A percentile compares a stretch with the other conserved stretches of the same genome.
These are phyloP conservation scores for Herpotrichia juniperi DNA, from an alignment of 2,329 filamentous ascomycete species.

Conservation along the genomic window DNA sequence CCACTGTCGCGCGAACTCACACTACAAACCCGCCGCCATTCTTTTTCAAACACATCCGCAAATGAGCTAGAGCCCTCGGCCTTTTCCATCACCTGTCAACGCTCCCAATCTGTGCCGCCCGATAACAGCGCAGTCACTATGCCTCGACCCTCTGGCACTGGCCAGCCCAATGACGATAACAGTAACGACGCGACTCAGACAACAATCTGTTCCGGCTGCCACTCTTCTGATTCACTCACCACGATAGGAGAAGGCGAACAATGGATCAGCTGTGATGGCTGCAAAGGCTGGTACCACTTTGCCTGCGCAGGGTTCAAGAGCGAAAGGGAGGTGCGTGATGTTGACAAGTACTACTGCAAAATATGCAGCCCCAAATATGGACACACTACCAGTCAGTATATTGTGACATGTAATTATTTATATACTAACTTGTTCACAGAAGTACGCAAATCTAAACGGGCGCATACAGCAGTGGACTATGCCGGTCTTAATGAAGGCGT, in stretches of 20 bases:
- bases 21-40: slow-evolving; percentile 35
- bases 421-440: slow-evolving; percentile 41
- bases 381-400: slow-evolving; percentile 62
- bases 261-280: slow-evolving; percentile 73
- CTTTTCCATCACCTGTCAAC: slow-evolving; percentile 13
- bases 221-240: slow-evolving; percentile 60
- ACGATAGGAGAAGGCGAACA: slow-evolving; percentile 61
- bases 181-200: slow-evolving; percentile 37
- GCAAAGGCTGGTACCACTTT: slow-evolving; percentile 72
- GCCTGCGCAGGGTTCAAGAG: slow-evolving; percentile 70
- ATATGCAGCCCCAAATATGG: slow-evolving; percentile 65
- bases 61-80: slow-evolving; percentile 4
- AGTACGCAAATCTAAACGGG: slow-evolving; percentile 69
- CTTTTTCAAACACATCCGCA: slow-evolving; percentile 27
- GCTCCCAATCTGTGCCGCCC: slow-evolving; percentile 41
- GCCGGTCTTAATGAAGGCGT: slow-evolving; percentile 70
- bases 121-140: slow-evolving; percentile 18
- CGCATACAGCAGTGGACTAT: slow-evolving; percentile 71
- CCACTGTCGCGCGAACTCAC: slow-evolving; percentile 13
- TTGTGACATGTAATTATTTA: slow-evolving; percentile 8
- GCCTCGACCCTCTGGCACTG: slow-evolving; percentile 13
- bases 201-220: slow-evolving; percentile 63
- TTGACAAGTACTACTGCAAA: slow-evolving; percentile 71
- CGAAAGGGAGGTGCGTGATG: slow-evolving; percentile 66
- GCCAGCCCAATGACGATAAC: slow-evolving; percentile 8